phyloP scores from a whole-genome alignment of 768 basidiomycete genomes.

The Harrya chromipes region DNA sequence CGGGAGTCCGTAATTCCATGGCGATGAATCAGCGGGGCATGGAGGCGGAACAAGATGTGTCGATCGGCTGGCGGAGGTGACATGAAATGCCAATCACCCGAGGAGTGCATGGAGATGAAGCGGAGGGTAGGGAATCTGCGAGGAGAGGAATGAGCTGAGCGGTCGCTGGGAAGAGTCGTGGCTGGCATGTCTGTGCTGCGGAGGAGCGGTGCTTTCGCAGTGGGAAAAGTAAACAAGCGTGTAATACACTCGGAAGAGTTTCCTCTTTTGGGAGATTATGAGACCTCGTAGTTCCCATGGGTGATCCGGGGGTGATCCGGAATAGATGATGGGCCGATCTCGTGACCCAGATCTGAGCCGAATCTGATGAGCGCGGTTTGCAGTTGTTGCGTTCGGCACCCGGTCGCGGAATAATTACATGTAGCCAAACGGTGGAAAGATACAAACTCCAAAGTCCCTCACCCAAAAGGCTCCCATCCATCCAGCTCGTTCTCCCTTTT shows the following conservation, averaged over 20 bases:
- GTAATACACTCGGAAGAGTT: not conserved
- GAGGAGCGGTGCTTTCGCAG: slow-evolving; percentile 19
- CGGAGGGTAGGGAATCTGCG: not conserved
- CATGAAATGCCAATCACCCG: slow-evolving; percentile 14
- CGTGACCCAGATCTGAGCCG: slow-evolving; percentile 26
- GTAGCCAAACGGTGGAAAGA: slow-evolving; percentile 31
- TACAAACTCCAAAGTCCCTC: slow-evolving; percentile 33
- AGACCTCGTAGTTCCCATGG: slow-evolving; percentile 12
- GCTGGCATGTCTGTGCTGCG: slow-evolving; percentile 21
- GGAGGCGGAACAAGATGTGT: no score
- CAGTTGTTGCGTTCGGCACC: slow-evolving; percentile 36
- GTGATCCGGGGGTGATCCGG: slow-evolving; percentile 32
- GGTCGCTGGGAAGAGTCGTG: slow-evolving; percentile 10
- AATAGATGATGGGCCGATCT: slow-evolving; percentile 10
- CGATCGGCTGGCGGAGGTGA: slow-evolving; percentile 2
- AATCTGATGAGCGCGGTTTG: slow-evolving; percentile 38
- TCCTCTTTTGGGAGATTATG: not conserved
- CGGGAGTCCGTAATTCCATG: slow-evolving; percentile 21
- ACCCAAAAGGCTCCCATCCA: slow-evolving; percentile 33
- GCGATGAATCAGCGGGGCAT: slow-evolving; percentile 9
- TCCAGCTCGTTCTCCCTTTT: slow-evolving; percentile 18
- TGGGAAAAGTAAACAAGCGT: slow-evolving; percentile 12
- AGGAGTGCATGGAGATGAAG: slow-evolving; percentile 24
- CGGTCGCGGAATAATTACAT: slow-evolving; percentile 39
- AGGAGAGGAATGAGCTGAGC: not conserved